These are phyloP conservation scores for Aspergillus tamarii DNA, from an alignment of 2,329 filamentous ascomycete species.

Conservation along the genomic window DNA sequence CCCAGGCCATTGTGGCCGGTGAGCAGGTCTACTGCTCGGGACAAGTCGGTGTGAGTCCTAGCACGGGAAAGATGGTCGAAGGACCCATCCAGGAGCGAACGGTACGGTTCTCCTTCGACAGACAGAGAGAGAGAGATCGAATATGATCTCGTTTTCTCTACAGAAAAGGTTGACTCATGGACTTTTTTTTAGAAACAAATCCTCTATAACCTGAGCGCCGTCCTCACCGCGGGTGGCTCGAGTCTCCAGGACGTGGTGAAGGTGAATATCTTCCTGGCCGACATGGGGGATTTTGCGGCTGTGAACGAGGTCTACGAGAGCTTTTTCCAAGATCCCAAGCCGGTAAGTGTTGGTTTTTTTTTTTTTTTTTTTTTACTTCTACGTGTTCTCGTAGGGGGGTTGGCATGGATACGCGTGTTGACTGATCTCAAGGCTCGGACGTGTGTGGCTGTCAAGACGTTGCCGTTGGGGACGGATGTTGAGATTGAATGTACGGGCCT, in stretches of 20 bases:
- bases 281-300: constrained; percentile 67
- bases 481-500: constrained; percentile 58
- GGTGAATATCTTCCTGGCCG: constrained; percentile 66
- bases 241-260: constrained; percentile 64
- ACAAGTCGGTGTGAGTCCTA: constrained; percentile 60
- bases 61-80: constrained; percentile 56
- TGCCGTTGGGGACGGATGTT: constrained; percentile 56
- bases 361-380: neutral
- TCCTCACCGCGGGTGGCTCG: constrained; percentile 63
- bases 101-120: constrained; percentile 38
- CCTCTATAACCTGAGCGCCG: constrained; percentile 57
- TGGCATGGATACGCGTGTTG: neutral
- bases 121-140: no score
- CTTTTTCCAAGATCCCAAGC: constrained; percentile 31
- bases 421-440: constrained; percentile 30
- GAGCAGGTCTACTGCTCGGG: constrained; percentile 71
- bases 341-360: constrained; percentile 24
- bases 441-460: constrained; percentile 56
- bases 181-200: constrained; percentile 48
- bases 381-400: neutral
- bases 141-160: neutral
- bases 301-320: constrained; percentile 76
- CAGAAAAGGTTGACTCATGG: constrained; percentile 1
- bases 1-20: constrained; percentile 62
- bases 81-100: constrained; percentile 59